A percentile compares a stretch with the other conserved stretches of the same genome.
Conservation (phyloP, 352 stramenopile species). For the Discostella stelligera region DNA sequence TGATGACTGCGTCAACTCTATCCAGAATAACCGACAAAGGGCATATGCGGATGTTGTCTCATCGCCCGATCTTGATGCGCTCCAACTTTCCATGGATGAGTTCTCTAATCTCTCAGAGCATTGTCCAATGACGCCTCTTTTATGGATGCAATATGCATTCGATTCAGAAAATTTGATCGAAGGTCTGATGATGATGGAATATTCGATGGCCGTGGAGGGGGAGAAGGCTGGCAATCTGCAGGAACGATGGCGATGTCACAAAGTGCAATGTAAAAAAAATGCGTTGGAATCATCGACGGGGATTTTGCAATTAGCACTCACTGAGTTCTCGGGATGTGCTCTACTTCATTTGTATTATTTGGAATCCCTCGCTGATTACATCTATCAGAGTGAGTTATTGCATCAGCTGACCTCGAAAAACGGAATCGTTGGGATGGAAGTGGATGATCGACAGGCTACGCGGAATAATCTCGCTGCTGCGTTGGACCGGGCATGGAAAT, state of each 20-base stretch:
- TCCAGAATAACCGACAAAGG: slow-evolving; percentile 24
- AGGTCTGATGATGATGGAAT: slow-evolving; percentile 35
- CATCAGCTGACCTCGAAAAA: slow-evolving; percentile 15
- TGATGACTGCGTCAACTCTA: slow-evolving; percentile 45
- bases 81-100: slow-evolving; percentile 50
- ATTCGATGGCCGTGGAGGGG: background rate
- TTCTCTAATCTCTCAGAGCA: slow-evolving; percentile 54
- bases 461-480: slow-evolving; percentile 37
- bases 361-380: slow-evolving; percentile 37
- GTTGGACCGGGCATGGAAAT: slow-evolving; percentile 48
- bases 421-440: slow-evolving; percentile 7
- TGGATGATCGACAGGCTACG: background rate
- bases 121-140: slow-evolving; percentile 77
- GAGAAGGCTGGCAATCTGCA: background rate
- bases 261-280: slow-evolving; percentile 32
- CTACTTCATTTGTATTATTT: slow-evolving; percentile 69
- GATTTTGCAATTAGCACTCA: slow-evolving; percentile 65
- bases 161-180: slow-evolving; percentile 54
- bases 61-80: slow-evolving; percentile 37
- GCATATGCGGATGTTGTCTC: slow-evolving; percentile 25
- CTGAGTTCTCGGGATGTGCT: slow-evolving; percentile 70
- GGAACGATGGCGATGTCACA: slow-evolving; percentile 6
- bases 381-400: slow-evolving; percentile 28
- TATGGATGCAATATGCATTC: slow-evolving; percentile 80
- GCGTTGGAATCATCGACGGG: slow-evolving; percentile 52